Conservation (phyloP, 2,329 filamentous ascomycete species). For the Sphaerulina populicola region DNA sequence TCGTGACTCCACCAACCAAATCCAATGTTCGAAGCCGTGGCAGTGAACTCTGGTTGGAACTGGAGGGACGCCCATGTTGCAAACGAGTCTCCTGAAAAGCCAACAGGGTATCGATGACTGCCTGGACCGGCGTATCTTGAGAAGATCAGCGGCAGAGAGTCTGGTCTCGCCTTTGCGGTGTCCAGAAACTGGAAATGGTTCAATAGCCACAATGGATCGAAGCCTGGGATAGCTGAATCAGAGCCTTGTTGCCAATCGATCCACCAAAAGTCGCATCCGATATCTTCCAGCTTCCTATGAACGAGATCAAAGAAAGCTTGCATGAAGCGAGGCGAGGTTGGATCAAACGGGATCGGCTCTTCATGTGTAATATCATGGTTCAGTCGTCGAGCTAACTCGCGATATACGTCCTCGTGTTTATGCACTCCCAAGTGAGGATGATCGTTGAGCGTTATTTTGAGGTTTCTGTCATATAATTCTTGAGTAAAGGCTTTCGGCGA, state of each 20-base stretch:
- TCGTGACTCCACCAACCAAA: slow-evolving; percentile 64
- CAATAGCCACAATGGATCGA: slow-evolving; percentile 57
- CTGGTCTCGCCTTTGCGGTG: neutral
- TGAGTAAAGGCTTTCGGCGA: slow-evolving; percentile 45
- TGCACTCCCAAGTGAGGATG: slow-evolving; percentile 55
- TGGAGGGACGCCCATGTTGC: slow-evolving; percentile 53
- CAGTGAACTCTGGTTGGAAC: slow-evolving; percentile 61
- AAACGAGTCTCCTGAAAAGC: slow-evolving; percentile 56
- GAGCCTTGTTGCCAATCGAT: slow-evolving; percentile 59
- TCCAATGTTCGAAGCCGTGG: slow-evolving; percentile 57
- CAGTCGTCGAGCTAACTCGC: slow-evolving; percentile 47
- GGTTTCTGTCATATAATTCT: slow-evolving; percentile 42
- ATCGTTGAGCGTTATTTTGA: slow-evolving; percentile 53
- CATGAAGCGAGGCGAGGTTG: slow-evolving; percentile 47
- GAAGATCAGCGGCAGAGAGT: slow-evolving; percentile 41
- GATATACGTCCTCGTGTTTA: slow-evolving; percentile 49
- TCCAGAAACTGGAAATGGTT: slow-evolving; percentile 54
- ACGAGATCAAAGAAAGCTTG: slow-evolving; percentile 53
- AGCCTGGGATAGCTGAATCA: slow-evolving; percentile 47
- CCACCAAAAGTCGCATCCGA: slow-evolving; percentile 59
- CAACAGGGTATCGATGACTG: slow-evolving; percentile 56
- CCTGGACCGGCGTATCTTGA: slow-evolving; percentile 56
- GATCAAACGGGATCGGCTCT: slow-evolving; percentile 50
- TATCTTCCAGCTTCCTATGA: slow-evolving; percentile 48
- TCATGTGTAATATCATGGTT: slow-evolving; percentile 44